Percentiles rank a stretch among this genome's conserved stretches.
phyloP scores from a whole-genome alignment of 2,329 filamentous ascomycete species.

The Colletotrichum sp. region DNA sequence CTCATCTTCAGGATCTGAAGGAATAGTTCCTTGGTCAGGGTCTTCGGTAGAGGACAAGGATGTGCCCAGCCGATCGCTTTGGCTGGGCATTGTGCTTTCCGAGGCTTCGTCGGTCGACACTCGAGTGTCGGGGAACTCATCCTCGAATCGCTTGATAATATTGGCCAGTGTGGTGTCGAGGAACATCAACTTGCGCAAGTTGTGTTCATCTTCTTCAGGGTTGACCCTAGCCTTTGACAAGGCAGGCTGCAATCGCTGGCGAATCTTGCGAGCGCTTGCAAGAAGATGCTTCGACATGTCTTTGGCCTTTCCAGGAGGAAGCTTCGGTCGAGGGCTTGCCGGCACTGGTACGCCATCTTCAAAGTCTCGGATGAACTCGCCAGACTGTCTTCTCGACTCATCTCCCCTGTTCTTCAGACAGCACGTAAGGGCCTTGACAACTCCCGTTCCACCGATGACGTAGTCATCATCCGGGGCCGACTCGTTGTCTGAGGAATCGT shows the following conservation, averaged over 20 bases:
- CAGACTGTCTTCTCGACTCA: constrained; percentile 60
- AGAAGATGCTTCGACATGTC: constrained; percentile 94
- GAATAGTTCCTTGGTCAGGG: constrained; percentile 36
- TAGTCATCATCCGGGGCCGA: constrained; percentile 89
- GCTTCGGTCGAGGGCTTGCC: constrained; percentile 29
- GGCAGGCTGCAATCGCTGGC: constrained; percentile 81
- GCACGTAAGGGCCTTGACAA: constrained; percentile 91
- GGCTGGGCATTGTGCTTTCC: constrained; percentile 28
- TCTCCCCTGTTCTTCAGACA: constrained; percentile 83
- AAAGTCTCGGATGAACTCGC: constrained; percentile 57
- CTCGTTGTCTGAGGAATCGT: constrained; percentile 63
- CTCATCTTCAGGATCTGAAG: constrained; percentile 57
- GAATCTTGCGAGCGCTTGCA: constrained; percentile 86
- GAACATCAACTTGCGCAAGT: constrained; percentile 84
- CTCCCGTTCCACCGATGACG: constrained; percentile 92
- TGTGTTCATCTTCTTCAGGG: constrained; percentile 70
- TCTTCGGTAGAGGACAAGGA: constrained; percentile 39
- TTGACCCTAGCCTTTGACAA: constrained; percentile 75
- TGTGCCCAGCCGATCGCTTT: constrained; percentile 28
- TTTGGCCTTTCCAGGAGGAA: constrained; percentile 71
- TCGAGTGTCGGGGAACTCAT: constrained; percentile 92
- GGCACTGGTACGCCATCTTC: constrained; percentile 55
- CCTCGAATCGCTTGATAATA: constrained; percentile 95
- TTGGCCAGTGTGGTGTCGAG: constrained; percentile 86
- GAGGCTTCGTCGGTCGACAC: constrained; percentile 37